Percentiles rank a stretch among this genome's conserved stretches.
phyloP scores from a whole-genome alignment of 352 stramenopile genomes.

The Globisporangium nunn region DNA sequence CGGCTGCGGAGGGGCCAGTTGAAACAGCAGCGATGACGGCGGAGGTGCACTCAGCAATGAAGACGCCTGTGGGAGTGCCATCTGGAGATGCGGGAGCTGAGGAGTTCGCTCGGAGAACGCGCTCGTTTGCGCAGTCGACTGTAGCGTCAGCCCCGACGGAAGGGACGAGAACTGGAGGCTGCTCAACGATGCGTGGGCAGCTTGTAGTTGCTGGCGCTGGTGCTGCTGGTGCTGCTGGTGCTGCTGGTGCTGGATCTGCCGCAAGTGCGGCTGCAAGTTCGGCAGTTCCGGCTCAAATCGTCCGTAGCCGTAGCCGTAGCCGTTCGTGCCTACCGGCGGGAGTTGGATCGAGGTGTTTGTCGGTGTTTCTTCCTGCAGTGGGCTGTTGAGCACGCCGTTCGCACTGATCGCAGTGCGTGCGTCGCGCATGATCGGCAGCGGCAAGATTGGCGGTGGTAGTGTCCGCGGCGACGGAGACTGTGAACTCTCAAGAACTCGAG shows the following conservation, averaged over 20 bases:
- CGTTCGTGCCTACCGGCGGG: constrained; percentile 9
- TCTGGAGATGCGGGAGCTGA: constrained; percentile 45
- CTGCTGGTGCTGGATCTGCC: constrained; percentile 13
- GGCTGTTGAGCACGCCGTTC: constrained; percentile 8
- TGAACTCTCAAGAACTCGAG: not conserved
- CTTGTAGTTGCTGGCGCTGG: no score
- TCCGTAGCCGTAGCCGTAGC: not conserved
- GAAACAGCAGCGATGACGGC: constrained; percentile 25
- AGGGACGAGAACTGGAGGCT: constrained; percentile 29
- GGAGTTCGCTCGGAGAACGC: constrained; percentile 22
- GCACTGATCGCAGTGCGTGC: constrained; percentile 8
- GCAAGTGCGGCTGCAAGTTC: constrained; percentile 15
- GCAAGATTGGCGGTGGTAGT: not conserved
- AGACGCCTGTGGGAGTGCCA: constrained; percentile 38
- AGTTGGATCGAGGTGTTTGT: constrained; percentile 6
- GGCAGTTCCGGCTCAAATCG: constrained; percentile 15
- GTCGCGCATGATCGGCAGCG: not conserved
- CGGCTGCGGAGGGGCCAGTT: constrained; percentile 6
- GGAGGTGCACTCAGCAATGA: constrained; percentile 14
- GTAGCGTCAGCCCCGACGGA: constrained; percentile 12
- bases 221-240: not conserved
- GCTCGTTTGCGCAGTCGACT: not conserved
- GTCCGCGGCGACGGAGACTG: no score
- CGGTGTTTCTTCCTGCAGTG: not conserved
- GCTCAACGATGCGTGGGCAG: constrained; percentile 7